Evolutionary conservation across 2,329 filamentous ascomycete genomes (phyloP).

Genomic region (Exophiala mesophila): DNA sequence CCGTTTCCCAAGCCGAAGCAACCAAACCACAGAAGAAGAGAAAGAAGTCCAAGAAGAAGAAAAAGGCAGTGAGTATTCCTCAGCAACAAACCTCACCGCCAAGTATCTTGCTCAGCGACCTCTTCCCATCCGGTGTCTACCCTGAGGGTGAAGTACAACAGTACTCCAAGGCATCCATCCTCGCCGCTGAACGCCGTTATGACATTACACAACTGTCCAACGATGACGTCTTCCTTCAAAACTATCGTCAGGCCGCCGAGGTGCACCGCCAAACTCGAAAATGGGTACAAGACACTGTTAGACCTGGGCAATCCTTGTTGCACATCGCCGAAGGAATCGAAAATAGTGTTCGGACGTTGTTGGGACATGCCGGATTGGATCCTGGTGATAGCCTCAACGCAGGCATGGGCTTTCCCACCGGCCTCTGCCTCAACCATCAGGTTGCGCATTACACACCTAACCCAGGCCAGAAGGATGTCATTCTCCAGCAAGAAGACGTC

Average conservation of each 20-base stretch:
- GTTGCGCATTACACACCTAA: constrained; percentile 56
- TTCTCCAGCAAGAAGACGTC: constrained; percentile 68
- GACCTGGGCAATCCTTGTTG: constrained; percentile 47
- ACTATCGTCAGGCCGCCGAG: constrained; percentile 55
- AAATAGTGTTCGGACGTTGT: constrained; percentile 49
- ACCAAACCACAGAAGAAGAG: constrained; percentile 28
- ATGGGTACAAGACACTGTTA: constrained; percentile 46
- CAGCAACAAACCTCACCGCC: constrained; percentile 44
- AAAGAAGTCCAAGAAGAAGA: constrained; percentile 45
- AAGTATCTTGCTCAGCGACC: constrained; percentile 41
- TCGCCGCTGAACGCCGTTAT: constrained; percentile 45
- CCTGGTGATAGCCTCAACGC: constrained; percentile 47
- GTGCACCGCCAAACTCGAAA: constrained; percentile 52
- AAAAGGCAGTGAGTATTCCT: constrained; percentile 25
- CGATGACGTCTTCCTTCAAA: constrained; percentile 46
- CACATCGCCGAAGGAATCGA: constrained; percentile 52
- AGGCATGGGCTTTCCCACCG: constrained; percentile 54
- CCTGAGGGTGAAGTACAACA: constrained; percentile 44
- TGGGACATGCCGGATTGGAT: constrained; percentile 48
- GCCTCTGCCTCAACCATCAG: constrained; percentile 49
- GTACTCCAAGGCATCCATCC: constrained; percentile 46
- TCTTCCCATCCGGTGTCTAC: constrained; percentile 43
- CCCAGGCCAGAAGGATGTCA: constrained; percentile 60
- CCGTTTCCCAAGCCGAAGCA: constrained; percentile 14
- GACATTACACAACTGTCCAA: constrained; percentile 36